These are phyloP conservation scores for Termitomyces sp. DNA, from an alignment of 768 basidiomycete species.

Conservation along the genomic window DNA sequence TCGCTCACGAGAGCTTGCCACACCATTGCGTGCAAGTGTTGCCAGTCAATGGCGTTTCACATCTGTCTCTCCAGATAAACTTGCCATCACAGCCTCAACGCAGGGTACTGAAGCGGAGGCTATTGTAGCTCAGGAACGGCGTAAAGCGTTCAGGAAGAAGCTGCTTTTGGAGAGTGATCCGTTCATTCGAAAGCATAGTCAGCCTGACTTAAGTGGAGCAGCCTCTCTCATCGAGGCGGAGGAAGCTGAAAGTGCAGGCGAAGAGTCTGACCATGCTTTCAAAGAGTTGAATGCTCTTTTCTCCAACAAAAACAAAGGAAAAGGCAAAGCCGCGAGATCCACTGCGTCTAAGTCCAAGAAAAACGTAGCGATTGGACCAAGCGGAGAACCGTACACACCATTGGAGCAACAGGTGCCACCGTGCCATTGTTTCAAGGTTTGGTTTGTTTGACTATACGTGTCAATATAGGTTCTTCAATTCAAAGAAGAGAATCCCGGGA, in stretches of 20 bases:
- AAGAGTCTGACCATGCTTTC: slow-evolving; percentile 46
- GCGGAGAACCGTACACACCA: slow-evolving; percentile 71
- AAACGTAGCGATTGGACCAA: slow-evolving; percentile 53
- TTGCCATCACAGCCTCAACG: slow-evolving; percentile 6
- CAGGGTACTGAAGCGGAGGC: slow-evolving; percentile 19
- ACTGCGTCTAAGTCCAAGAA: slow-evolving; percentile 30
- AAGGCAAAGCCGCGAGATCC: slow-evolving; percentile 24
- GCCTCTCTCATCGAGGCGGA: slow-evolving; percentile 18
- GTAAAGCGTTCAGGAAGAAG: slow-evolving; percentile 46
- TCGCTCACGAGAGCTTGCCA: not conserved
- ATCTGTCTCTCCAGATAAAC: slow-evolving; percentile 26
- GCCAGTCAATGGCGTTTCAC: slow-evolving; percentile 45
- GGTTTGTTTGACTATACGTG: not conserved
- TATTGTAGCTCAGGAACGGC: slow-evolving; percentile 25
- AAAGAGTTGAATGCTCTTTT: slow-evolving; percentile 47
- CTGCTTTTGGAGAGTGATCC: slow-evolving; percentile 45
- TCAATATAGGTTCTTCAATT: slow-evolving; percentile 47
- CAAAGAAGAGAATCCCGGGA: slow-evolving; percentile 62
- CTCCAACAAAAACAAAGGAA: slow-evolving; percentile 34
- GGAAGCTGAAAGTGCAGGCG: slow-evolving; percentile 30
- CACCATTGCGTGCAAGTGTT: not conserved
- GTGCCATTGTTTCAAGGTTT: not conserved
- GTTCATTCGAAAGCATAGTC: slow-evolving; percentile 26
- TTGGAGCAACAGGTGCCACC: slow-evolving; percentile 62
- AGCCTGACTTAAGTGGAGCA: slow-evolving; percentile 15